Evolutionary conservation across 371 early-diverging fungal genomes (phyloP), one percentile per base, ranked within the genome.

Genomic region (Basidiobolus heterosporus): DNA sequence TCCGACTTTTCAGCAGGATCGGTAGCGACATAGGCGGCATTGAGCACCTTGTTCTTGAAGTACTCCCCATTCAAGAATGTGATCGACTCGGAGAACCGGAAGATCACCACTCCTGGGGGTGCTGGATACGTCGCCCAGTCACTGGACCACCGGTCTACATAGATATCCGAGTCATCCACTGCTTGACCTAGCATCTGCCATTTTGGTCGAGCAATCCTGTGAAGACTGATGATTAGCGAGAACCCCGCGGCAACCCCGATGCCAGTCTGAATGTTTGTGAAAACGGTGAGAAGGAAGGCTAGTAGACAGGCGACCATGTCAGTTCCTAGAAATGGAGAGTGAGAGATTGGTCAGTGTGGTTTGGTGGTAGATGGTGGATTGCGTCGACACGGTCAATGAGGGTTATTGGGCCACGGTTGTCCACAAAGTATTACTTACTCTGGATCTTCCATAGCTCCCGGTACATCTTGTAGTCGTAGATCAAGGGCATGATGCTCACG

Each of bases 31-130:
- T 70, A 30, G 30, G 41, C 50, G 20, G 50, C 30, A 36, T 55
- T 49, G 38, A 49, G 52, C 1, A 74, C 60, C 24, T 53, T 51
- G 21, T 69, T 65, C 18, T 62, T 53, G 30, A 74, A 50, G 55
- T 61, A 74, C 2, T 64, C 52, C 3, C 74, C 52, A 64, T 87
- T 87, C 46, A 84, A 80, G 63, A 80, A 87, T 0, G 78, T 71
- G 7, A 84, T 53, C 9, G 75, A 68, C 41, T 82, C 82, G 45
- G 77, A 67, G n/a, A 73, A 62, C 38, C 70, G 63, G 64, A 82
- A 74, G 19, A 75, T 71, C 22, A 79, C 45, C 36, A 82, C 48
- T 15, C 79, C 78, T 19, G 57, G 64, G 8, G 72, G 75, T 2
- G 73, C 48, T 0, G 59, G 39, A 1, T 37, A 15, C 3, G 50